phyloP scores from a whole-genome alignment of 192 early-diverging fungal species.

The Podila epigama region DNA sequence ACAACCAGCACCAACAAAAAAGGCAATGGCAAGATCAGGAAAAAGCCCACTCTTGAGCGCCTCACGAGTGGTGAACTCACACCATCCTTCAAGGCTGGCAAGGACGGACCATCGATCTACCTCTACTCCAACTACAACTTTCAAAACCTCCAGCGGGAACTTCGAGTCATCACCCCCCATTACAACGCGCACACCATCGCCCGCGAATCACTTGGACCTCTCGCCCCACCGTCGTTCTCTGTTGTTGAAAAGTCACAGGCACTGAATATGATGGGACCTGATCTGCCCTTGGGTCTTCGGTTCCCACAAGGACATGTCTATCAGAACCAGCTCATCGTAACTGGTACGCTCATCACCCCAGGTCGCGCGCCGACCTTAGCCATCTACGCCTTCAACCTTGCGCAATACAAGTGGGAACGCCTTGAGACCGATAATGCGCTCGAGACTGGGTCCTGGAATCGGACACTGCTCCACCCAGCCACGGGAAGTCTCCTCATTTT shows the following conservation, averaged over 20 bases:
- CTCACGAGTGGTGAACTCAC: conserved; percentile 17
- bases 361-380: conserved; percentile 13
- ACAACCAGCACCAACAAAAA: background rate
- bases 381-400: conserved; percentile 18
- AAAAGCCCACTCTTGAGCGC: background rate
- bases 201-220: background rate
- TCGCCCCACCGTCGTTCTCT: conserved; percentile 12
- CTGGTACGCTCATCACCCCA: conserved; percentile 3
- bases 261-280: conserved; percentile 14
- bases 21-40: background rate
- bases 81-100: conserved; percentile 6
- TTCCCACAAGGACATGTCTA: conserved; percentile 19
- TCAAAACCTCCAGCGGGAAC: conserved; percentile 14
- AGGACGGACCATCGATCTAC: conserved; percentile 11
- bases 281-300: conserved; percentile 8
- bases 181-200: conserved; percentile 3
- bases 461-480: conserved; percentile 11
- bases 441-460: conserved; percentile 16
- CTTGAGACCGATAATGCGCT: conserved; percentile 5
- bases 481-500: conserved; percentile 15
- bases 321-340: conserved; percentile 16
- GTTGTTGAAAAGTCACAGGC: conserved; percentile 18
- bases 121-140: conserved; percentile 25
- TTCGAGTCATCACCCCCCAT: conserved; percentile 20
- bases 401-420: conserved; percentile 7